These are phyloP conservation scores for Exserohilum rostratum DNA, from an alignment of 2,329 filamentous ascomycete genomes.

Conservation along the genomic window DNA sequence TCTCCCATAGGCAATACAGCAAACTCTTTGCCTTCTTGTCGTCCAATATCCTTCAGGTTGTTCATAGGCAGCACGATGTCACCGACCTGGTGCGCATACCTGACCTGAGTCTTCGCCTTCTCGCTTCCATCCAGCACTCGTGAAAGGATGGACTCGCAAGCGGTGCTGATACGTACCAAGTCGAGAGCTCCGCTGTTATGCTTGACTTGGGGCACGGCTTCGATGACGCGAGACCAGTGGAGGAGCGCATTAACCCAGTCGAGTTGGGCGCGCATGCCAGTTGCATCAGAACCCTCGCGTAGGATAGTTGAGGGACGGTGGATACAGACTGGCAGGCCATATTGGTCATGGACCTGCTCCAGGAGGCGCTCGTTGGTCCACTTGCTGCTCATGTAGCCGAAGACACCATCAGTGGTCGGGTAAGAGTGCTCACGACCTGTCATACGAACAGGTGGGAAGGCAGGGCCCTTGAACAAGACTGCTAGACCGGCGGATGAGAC, in stretches of 20 bases:
- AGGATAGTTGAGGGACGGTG: constrained; percentile 13
- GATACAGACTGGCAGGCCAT: constrained; percentile 1
- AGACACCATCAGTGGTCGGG: constrained; percentile 35
- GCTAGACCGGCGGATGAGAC: constrained; percentile 7
- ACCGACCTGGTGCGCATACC: not conserved
- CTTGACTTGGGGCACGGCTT: not conserved
- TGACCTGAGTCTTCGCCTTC: not conserved
- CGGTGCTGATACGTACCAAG: not conserved
- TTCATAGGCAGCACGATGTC: not conserved
- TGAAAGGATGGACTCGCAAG: not conserved
- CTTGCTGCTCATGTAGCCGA: constrained; percentile 49
- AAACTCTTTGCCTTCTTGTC: not conserved
- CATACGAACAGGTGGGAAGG: not conserved
- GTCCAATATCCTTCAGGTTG: not conserved
- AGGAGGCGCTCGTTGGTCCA: constrained; percentile 51
- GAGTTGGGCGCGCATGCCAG: not conserved
- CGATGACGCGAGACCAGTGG: not conserved
- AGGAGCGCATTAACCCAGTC: constrained; percentile 7
- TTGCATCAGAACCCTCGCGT: constrained; percentile 1
- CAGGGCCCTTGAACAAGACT: not conserved
- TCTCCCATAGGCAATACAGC: not conserved
- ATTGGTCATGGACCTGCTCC: constrained; percentile 22
- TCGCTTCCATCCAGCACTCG: not conserved
- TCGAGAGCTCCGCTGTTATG: constrained; percentile 1
- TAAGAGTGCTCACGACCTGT: not conserved